Base-by-base conservation (phyloP, 805 yeast genomes). In the Kluyveromyces siamensis region DNA sequence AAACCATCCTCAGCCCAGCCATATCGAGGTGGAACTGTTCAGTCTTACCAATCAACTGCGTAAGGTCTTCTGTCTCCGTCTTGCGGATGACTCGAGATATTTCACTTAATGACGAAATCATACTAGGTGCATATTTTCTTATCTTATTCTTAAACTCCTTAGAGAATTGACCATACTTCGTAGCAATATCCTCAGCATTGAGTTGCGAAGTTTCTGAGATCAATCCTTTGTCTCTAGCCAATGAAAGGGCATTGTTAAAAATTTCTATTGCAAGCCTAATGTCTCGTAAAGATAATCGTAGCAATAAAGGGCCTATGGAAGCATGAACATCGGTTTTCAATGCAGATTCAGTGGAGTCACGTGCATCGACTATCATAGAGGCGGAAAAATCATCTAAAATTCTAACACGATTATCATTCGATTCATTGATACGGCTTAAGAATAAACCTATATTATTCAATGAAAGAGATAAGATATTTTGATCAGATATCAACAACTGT, bases 361-460 rank as follows among this genome's bases (percentile, higher is more conserved):
- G 72, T 8, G 77, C 73, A 59, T 91, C 96, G 48, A 85, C 68
- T 0, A 87, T 78, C 48, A 86, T 73, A 1, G 89, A 80, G 2
- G 88, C 69, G 1, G 95, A 84, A 65, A 91, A 93, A 57, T 93
- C 96, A 64, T 93, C 97, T 50, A 93, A 73, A 27, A 93, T 76
- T 48, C 96, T 71, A 45, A 89, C 70, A 47, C 83, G 73, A 48
- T 74, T 74, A 10, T 75, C 74, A n/a, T 82, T 83, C 46, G 73
- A 74, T 5, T 76, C 61, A 54, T 83, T 76, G 95, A 93, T 89
- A 21, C 72, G 74, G 43, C 89, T 79, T 50, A 93, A 68, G 59
- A 86, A 93, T 83, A 93, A 80, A 2, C 98, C 97, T 46, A 89
- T 79, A 50, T 84, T 87, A 53, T 82, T 77, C 0, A 87, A 83